Base-by-base conservation (phyloP, 2,329 filamentous ascomycete genomes). In the Microcyclosporella mali region DNA sequence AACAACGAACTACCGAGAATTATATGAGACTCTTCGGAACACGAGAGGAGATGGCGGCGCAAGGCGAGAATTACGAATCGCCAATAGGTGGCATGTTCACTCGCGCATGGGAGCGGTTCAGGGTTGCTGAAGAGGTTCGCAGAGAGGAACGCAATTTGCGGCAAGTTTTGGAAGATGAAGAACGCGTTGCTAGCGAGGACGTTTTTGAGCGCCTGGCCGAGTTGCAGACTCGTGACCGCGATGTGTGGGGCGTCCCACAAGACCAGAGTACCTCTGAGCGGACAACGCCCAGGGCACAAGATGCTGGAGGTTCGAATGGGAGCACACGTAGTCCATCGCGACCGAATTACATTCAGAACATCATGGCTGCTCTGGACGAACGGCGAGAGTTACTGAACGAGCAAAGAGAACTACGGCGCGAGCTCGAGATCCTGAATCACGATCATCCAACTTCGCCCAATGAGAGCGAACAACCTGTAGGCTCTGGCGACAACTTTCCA, bases 11-110 rank as follows among this genome's bases (percentile, higher is more conserved):
- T 3, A 56, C 58, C 4, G 62, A 66, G 37, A 66, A 66, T 36
- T 65, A 64, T 43, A 56, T 60, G 37, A 60, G 70, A 8, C 52
- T 72, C 0, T 73, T 72, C 45, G 71, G 71, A 11, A 66, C 66
- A 0, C 56, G 69, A 9, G 70, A 73, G 47, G 69, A 73, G 9
- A 60, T 73, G 39, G 57, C 68, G n/a, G 64, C 62, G 3, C 58
- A 63, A 44, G 63, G 63, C n/a, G 69, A 71, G 3, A 65, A 69
- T 25, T 73, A 73, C 49, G 65, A 70, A 42, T 70, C 66, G n/a
- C 71, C 71, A 0, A 66, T 74, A 10, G 64, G 67, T 14, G 62
- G 63, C 46, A 68, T 74, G 67, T 74, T 70, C 53, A 65, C 58
- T 14, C 54, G 70, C 37, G 70, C 70, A 1, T 62, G 58, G 44